Evolutionary conservation across 805 yeast species (phyloP).

Genomic region (Lipomyces oligophaga): DNA sequence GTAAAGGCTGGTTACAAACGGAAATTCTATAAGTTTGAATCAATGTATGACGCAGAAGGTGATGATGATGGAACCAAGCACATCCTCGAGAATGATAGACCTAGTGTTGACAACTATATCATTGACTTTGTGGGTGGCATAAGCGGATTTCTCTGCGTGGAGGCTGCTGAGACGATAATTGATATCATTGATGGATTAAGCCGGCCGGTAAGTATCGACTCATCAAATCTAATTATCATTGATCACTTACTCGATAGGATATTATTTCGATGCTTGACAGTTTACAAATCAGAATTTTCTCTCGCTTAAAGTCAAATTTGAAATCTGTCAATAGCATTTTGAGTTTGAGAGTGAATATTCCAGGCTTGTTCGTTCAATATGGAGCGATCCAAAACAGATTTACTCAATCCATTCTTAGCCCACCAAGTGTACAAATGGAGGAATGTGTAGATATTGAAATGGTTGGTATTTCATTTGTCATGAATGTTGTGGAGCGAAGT

Average conservation of each 20-base stretch:
- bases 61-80: slow-evolving; percentile 2
- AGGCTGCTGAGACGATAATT: slow-evolving; percentile 41
- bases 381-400: slow-evolving; percentile 33
- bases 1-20: slow-evolving; percentile 16
- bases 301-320: slow-evolving; percentile 41
- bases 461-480: slow-evolving; percentile 3
- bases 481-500: slow-evolving; percentile 13
- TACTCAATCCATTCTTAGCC: slow-evolving; percentile 2
- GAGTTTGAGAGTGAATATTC: slow-evolving; percentile 49
- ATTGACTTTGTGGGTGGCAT: slow-evolving; percentile 50
- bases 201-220: slow-evolving; percentile 11
- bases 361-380: slow-evolving; percentile 43
- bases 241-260: slow-evolving; percentile 37
- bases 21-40: slow-evolving; percentile 6
- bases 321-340: slow-evolving; percentile 38
- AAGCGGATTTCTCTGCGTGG: slow-evolving; percentile 48
- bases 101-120: slow-evolving; percentile 53
- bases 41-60: slow-evolving; percentile 1
- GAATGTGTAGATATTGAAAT: slow-evolving; percentile 22
- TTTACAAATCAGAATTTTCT: slow-evolving; percentile 58
- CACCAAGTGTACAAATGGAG: slow-evolving; percentile 1
- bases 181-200: slow-evolving; percentile 39
- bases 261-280: slow-evolving; percentile 56
- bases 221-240: neutral
- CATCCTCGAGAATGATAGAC: slow-evolving; percentile 38